Base-by-base conservation (phyloP, 805 yeast species). In the Kazachstania africana region DNA sequence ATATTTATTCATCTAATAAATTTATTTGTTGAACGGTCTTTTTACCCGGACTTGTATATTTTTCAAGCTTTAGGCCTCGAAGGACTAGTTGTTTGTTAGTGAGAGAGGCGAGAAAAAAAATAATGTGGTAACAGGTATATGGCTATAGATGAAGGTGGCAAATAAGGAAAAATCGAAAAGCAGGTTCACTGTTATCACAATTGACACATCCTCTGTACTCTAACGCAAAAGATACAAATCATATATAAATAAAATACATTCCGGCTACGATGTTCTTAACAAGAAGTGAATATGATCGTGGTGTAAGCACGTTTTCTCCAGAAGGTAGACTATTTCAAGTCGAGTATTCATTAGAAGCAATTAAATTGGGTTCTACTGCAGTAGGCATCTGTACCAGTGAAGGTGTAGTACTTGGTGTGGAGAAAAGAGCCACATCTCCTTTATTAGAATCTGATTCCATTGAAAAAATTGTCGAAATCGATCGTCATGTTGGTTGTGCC, bases 211-310 rank as follows among this genome's bases (percentile, higher is more conserved):
- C n/a, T n/a, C n/a, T n/a, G n/a, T n/a, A n/a, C n/a, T n/a, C n/a
- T n/a, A n/a, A 22, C 9, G 12, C 12, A 22, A 22, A 22, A 22
- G 12, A 12, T 22, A 22, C 12, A 22, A 22, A 22, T 4, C 12
- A 22, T 5, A 5, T 22, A 22, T 12, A 22, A 5, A 22, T n/a
- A n/a, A n/a, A n/a, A n/a, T n/a, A n/a, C n/a, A n/a, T n/a, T n/a
- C n/a, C n/a, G n/a, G n/a, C n/a, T n/a, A n/a, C 1, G 9, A 91
- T 91, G 99, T 91, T 91, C 62, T 71, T 91, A 45, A 91, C 99
- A n/a, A 80, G 99, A 77, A 81, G 94, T 63, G 99, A 91, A 67
- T 91, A 91, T 59, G 99, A 91, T 57, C 80, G 99, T 59, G 99
- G 98, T 41, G 98, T 91, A 30, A 80, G 93, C 51, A 93, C 99